Base-by-base conservation (phyloP, 345 rosid species). In the Hirschfeldia incana region DNA sequence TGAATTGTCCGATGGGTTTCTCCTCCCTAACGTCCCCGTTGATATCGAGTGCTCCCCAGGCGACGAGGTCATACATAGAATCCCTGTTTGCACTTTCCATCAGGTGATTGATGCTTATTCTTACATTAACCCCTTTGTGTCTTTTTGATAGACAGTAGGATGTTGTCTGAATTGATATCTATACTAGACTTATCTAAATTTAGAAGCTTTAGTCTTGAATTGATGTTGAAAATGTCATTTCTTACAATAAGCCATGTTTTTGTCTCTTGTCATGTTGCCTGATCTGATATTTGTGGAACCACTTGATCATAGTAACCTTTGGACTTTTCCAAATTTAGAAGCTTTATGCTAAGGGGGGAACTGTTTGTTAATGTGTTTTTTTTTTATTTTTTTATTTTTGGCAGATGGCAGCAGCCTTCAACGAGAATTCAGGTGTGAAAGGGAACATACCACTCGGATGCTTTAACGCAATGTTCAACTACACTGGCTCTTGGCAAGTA, bases 401-500 rank as follows among this genome's bases (percentile, higher is more conserved):
- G 80, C 77, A 93, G 98, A 95, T 95, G 98, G 95, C 94, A n/a
- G 84, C 68, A 76, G 78, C 64, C 55, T 95, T 95, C 84, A 95
- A 90, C 61, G 82, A 88, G 80, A 85, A 74, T 76, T 87, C 94
- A 55, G 93, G 92, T 78, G 88, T 95, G 63, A 77, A 87, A n/a
- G 98, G 91, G 75, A 66, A 66, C 39, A 86, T 89, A 81, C 98
- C 98, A 6, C 96, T 93, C 0, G 99, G 99, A 85, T 88, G 98
- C 89, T 95, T 95, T 76, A 93, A 95, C 85, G 83, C 96, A 5
- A 91, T 93, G 98, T 95, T 95, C 85, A 95, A 93, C 77, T 95
- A 91, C 85, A 95, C 98, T 10, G 98, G 99, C 60, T 88, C 94
- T 67, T 85, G 98, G 96, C 89, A 86, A 90, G 90, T 83, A 36